phyloP scores from a whole-genome alignment of 2,329 filamentous ascomycete genomes.

The Fusarium nygamai region DNA sequence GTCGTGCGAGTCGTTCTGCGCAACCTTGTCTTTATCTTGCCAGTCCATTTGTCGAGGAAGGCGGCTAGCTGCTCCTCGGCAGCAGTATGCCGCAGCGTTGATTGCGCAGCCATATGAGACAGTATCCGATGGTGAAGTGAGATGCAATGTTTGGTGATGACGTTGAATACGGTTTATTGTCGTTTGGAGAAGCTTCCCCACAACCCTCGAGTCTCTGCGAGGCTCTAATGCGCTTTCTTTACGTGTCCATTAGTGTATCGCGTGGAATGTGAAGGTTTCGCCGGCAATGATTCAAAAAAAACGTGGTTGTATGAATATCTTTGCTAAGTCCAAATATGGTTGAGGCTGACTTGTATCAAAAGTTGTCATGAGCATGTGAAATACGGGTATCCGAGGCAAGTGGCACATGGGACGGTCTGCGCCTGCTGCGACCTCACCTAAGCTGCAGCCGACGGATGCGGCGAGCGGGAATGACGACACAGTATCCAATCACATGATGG shows the following conservation, averaged over 20 bases:
- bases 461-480: constrained; percentile 44
- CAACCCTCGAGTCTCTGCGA: constrained; percentile 28
- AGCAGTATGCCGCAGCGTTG: constrained; percentile 75
- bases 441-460: constrained; percentile 39
- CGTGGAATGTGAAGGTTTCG: background rate
- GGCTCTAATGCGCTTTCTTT: constrained; percentile 20
- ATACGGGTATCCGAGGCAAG: constrained; percentile 44
- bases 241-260: constrained; percentile 34
- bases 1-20: constrained; percentile 74
- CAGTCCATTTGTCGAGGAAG: constrained; percentile 69
- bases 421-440: constrained; percentile 25
- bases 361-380: constrained; percentile 42
- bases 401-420: constrained; percentile 38
- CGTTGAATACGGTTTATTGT: constrained; percentile 9
- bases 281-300: background rate
- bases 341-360: constrained; percentile 19
- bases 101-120: constrained; percentile 83
- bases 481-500: constrained; percentile 41
- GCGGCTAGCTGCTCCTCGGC: constrained; percentile 74
- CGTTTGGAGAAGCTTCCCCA: constrained; percentile 37
- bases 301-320: constrained; percentile 2
- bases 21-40: constrained; percentile 63
- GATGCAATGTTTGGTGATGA: constrained; percentile 18
- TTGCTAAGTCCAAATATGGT: constrained; percentile 12
- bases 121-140: background rate